Conservation (phyloP, 768 basidiomycete genomes). For the Terana coerulea region DNA sequence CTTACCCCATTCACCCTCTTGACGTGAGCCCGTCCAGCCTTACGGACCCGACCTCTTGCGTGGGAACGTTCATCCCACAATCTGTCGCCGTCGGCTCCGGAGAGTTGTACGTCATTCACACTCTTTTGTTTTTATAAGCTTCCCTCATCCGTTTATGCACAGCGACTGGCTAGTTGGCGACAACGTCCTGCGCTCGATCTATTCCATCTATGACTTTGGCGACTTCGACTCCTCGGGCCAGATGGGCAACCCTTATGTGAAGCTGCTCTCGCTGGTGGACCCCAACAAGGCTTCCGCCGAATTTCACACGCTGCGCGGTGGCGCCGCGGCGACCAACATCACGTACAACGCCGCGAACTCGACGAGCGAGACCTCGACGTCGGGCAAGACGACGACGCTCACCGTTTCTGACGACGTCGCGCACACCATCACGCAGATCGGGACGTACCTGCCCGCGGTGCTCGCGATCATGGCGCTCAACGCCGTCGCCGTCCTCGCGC, state of each 20-base stretch:
- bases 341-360: constrained; percentile 51
- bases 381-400: constrained; percentile 42
- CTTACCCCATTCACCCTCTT: constrained; percentile 77
- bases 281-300: constrained; percentile 67
- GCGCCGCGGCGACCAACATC: constrained; percentile 59
- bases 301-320: constrained; percentile 67
- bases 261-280: constrained; percentile 65
- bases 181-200: constrained; percentile 78
- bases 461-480: constrained; percentile 77
- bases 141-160: not conserved
- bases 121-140: not conserved
- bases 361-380: constrained; percentile 33
- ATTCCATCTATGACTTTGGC: constrained; percentile 82
- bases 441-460: constrained; percentile 66
- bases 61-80: constrained; percentile 75
- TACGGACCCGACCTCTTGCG: constrained; percentile 47
- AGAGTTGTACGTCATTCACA: constrained; percentile 53
- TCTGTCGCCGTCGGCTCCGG: constrained; percentile 51
- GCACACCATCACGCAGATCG: constrained; percentile 57
- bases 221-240: constrained; percentile 62
- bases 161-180: constrained; percentile 85
- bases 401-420: constrained; percentile 56
- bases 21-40: constrained; percentile 57
- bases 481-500: constrained; percentile 59
- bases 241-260: constrained; percentile 77